Evolutionary conservation across 2,329 filamentous ascomycete genomes (phyloP).

Genomic region (Ophiocordyceps unilateralis): DNA sequence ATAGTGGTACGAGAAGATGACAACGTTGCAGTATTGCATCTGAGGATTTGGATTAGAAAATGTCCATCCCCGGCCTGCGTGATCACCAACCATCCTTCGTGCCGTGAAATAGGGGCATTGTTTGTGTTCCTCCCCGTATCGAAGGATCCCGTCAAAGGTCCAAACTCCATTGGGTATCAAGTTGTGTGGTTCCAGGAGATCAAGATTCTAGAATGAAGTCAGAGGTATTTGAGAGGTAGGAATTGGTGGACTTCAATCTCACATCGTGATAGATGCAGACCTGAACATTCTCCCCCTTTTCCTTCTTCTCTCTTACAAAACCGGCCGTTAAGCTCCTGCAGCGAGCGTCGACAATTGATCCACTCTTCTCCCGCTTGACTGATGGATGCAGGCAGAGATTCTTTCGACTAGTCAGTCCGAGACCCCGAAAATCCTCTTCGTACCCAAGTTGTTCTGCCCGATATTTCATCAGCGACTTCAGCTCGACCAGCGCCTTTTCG

Average conservation of each 20-base stretch:
- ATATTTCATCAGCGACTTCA: slow-evolving; percentile 91
- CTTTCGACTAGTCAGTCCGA: slow-evolving; percentile 90
- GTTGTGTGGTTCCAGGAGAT: slow-evolving; percentile 86
- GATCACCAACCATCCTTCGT: slow-evolving; percentile 59
- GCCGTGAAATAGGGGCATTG: slow-evolving; percentile 97
- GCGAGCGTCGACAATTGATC: slow-evolving; percentile 81
- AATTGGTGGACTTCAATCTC: slow-evolving; percentile 10
- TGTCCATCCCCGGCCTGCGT: background rate
- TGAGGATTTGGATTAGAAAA: slow-evolving; percentile 13
- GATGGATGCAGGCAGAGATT: slow-evolving; percentile 93
- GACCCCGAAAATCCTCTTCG: slow-evolving; percentile 80
- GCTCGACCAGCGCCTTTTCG: slow-evolving; percentile 84
- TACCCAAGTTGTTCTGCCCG: slow-evolving; percentile 74
- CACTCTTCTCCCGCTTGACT: slow-evolving; percentile 92
- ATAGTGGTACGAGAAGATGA: slow-evolving; percentile 99
- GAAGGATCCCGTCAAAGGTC: slow-evolving; percentile 76
- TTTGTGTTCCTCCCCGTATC: slow-evolving; percentile 87
- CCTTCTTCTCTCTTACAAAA: slow-evolving; percentile 96
- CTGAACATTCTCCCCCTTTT: slow-evolving; percentile 84
- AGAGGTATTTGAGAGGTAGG: slow-evolving; percentile 1
- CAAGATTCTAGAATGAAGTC: slow-evolving; percentile 49
- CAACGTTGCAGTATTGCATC: slow-evolving; percentile 99
- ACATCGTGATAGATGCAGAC: slow-evolving; percentile 92
- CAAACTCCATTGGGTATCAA: slow-evolving; percentile 89
- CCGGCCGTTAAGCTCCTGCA: slow-evolving; percentile 91